Conservation (phyloP, 495 filamentous ascomycete species). For the Neurospora sp. region DNA sequence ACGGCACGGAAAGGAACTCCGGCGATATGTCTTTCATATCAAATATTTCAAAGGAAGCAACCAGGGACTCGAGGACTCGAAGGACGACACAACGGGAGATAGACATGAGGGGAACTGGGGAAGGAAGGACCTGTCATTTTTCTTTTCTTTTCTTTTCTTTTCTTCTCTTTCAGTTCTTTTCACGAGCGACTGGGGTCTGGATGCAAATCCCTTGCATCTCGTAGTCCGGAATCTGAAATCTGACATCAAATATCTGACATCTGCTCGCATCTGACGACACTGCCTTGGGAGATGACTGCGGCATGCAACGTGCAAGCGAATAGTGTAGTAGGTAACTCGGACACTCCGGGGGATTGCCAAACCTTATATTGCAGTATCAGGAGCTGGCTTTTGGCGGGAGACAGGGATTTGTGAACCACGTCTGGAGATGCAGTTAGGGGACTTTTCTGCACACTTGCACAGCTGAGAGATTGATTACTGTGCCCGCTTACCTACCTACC, state of each 20-base stretch:
- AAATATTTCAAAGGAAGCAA: background rate
- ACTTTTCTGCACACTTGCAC: too few species aligned
- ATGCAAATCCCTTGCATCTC: background rate
- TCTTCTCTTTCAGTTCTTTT: background rate
- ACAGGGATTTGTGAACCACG: too few species aligned
- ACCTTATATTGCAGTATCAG: too few species aligned
- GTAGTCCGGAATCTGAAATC: background rate
- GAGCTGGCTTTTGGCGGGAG: too few species aligned
- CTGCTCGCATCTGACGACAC: background rate
- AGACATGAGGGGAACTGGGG: background rate
- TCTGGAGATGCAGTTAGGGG: too few species aligned
- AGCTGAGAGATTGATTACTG: too few species aligned
- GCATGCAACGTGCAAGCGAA: background rate
- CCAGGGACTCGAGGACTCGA: background rate
- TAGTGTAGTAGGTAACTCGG: too few species aligned
- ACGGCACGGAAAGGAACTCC: background rate
- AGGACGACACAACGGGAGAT: background rate
- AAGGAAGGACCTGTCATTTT: background rate
- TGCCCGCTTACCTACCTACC: too few species aligned
- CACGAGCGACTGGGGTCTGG: background rate
- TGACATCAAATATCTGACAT: background rate
- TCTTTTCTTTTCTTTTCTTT: background rate
- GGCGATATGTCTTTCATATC: background rate
- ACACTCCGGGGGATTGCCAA: too few species aligned
- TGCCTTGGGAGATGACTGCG: background rate